These are phyloP conservation scores for Cyberlindnera mycetangii DNA, from an alignment of 805 yeast genomes.

Conservation along the genomic window DNA sequence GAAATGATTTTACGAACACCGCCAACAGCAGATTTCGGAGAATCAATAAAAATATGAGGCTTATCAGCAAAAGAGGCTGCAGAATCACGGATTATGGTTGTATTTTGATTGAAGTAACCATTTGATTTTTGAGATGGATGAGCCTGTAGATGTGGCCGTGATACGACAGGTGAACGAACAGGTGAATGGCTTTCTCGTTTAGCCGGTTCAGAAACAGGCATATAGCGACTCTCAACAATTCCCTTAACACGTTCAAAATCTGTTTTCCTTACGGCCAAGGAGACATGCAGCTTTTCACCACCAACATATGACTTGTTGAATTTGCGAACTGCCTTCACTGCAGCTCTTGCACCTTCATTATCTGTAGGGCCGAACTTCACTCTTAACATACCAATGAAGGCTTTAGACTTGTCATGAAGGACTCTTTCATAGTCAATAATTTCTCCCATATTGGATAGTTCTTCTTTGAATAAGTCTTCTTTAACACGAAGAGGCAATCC, in stretches of 20 bases:
- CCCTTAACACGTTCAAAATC: neutral
- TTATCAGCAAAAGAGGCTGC: neutral
- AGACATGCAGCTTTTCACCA: conserved; percentile 34
- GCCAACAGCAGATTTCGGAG: neutral
- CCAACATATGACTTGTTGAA: conserved; percentile 45
- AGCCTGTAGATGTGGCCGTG: neutral
- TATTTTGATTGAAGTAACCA: neutral
- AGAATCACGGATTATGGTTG: too few species aligned
- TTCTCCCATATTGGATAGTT: conserved; percentile 54
- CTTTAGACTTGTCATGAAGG: conserved; percentile 72
- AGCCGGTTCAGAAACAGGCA: neutral
- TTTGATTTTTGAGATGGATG: neutral
- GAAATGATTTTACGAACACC: neutral
- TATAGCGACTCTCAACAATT: neutral
- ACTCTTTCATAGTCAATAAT: conserved; percentile 56
- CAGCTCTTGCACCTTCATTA: conserved; percentile 46
- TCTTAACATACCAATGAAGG: conserved; percentile 70
- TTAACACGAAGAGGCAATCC: conserved; percentile 56
- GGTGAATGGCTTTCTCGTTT: neutral
- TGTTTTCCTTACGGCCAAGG: neutral
- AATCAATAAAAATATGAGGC: conserved; percentile 2
- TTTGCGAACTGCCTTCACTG: conserved; percentile 41
- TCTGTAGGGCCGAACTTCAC: conserved; percentile 55
- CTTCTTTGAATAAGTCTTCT: conserved; percentile 44
- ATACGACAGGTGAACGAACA: neutral